phyloP scores from a whole-genome alignment of 2,329 filamentous ascomycete species.

The Aspergillus hortae region DNA sequence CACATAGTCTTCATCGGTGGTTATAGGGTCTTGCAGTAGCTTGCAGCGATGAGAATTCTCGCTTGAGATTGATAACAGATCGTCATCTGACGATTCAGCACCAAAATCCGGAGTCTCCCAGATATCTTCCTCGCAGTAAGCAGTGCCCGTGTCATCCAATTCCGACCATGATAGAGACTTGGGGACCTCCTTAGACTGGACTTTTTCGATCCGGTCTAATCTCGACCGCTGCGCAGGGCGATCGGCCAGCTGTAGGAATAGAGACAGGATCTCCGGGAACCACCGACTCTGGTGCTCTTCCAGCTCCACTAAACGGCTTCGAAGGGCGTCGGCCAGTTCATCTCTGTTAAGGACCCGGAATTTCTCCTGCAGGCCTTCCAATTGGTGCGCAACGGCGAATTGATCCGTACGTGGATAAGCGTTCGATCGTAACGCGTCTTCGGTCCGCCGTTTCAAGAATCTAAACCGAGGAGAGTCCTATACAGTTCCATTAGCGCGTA shows the following conservation, averaged over 20 bases:
- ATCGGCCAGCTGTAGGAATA: slow-evolving; percentile 79
- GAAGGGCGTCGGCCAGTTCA: slow-evolving; percentile 68
- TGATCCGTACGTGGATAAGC: slow-evolving; percentile 67
- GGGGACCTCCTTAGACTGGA: slow-evolving; percentile 47
- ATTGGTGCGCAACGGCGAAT: slow-evolving; percentile 63
- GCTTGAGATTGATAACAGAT: slow-evolving; percentile 31
- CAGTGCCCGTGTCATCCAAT: slow-evolving; percentile 71
- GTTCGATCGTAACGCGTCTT: slow-evolving; percentile 34
- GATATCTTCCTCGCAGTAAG: slow-evolving; percentile 50
- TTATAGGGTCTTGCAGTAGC: slow-evolving; percentile 24
- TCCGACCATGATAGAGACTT: slow-evolving; percentile 71
- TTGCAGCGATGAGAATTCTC: slow-evolving; percentile 26
- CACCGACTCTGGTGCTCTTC: slow-evolving; percentile 56
- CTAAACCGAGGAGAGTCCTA: slow-evolving; percentile 30
- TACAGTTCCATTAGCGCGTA: slow-evolving; percentile 1
- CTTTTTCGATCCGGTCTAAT: slow-evolving; percentile 58
- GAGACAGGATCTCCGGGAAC: slow-evolving; percentile 73
- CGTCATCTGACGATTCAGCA: slow-evolving; percentile 38
- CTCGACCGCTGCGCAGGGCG: slow-evolving; percentile 69
- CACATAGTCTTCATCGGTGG: slow-evolving; percentile 29
- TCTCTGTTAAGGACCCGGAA: slow-evolving; percentile 79
- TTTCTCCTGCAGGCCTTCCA: slow-evolving; percentile 78
- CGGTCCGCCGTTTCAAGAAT: slow-evolving; percentile 27
- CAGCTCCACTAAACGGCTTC: slow-evolving; percentile 58
- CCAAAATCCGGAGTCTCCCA: slow-evolving; percentile 41